Conservation (phyloP, 345 rosid species). For the Gossypium turneri region DNA sequence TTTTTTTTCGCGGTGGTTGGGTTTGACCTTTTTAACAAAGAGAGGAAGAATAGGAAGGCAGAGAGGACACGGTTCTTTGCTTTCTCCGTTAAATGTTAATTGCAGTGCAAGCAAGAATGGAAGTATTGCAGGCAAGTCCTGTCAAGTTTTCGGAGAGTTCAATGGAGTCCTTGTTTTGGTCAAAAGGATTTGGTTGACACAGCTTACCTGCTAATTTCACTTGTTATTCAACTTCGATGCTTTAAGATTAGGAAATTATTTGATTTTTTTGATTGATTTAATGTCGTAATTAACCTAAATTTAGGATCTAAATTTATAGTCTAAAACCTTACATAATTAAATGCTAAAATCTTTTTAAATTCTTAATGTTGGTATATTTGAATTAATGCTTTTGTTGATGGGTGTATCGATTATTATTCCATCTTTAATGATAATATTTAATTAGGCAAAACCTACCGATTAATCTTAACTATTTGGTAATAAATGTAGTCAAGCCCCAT, state of each 20-base stretch:
- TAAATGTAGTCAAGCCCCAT: not conserved
- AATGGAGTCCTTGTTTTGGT: not conserved
- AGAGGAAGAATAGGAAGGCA: constrained; percentile 3
- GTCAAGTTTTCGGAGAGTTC: not conserved
- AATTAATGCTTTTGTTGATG: not conserved
- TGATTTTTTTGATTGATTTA: not conserved
- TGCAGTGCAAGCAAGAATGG: constrained; percentile 24
- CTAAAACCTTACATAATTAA: not conserved
- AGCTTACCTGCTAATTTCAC: not conserved
- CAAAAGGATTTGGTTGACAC: not conserved
- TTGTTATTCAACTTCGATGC: not conserved
- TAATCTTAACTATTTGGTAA: not conserved
- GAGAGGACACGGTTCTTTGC: constrained; percentile 39
- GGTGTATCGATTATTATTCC: not conserved
- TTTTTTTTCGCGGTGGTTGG: constrained; percentile 17
- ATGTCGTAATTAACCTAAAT: too few species aligned
- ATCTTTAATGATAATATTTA: not conserved
- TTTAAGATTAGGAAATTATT: not conserved
- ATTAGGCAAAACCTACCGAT: not conserved
- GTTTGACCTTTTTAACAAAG: constrained; percentile 38
- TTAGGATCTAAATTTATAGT: not conserved
- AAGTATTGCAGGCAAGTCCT: not conserved
- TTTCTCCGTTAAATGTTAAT: constrained; percentile 25
- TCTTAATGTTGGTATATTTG: not conserved
- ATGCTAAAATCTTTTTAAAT: not conserved